Evolutionary conservation across 2,329 filamentous ascomycete species (phyloP).

Genomic region (Calonectria honghensis): DNA sequence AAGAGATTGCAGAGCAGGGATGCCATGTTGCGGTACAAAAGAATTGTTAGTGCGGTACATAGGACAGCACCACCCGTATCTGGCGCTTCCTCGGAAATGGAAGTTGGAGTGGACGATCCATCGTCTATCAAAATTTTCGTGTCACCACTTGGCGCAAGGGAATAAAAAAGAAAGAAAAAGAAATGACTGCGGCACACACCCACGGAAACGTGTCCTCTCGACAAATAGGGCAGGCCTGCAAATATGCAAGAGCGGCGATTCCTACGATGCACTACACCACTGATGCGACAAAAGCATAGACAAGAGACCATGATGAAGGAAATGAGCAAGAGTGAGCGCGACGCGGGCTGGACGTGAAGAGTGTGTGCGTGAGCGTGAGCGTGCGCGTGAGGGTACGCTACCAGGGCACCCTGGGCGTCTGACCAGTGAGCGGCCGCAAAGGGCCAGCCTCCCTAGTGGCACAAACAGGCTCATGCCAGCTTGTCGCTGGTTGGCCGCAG

Average conservation of each 20-base stretch:
- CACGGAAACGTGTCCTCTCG: conserved; percentile 47
- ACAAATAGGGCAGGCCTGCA: conserved; percentile 27
- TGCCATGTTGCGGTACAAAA: conserved; percentile 37
- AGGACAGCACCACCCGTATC: conserved; percentile 45
- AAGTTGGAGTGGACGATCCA: conserved; percentile 56
- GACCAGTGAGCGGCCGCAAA: conserved; percentile 60
- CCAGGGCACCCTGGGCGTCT: conserved; percentile 50
- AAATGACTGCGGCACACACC: conserved; percentile 40
- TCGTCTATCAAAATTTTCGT: conserved; percentile 57
- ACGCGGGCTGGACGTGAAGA: conserved; percentile 15
- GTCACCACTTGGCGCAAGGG: conserved; percentile 51
- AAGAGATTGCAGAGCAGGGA: conserved; percentile 38
- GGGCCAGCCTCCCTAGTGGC: conserved; percentile 55
- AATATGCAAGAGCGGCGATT: not conserved
- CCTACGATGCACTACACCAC: conserved; percentile 11
- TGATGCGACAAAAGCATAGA: conserved; percentile 28
- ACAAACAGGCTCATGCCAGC: conserved; percentile 48
- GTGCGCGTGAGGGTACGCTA: conserved; percentile 41
- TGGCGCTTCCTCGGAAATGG: conserved; percentile 54
- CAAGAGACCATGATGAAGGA: not conserved
- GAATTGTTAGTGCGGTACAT: conserved; percentile 66
- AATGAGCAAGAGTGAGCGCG: conserved; percentile 10
- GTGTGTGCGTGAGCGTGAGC: conserved; percentile 30
- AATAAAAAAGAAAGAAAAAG: not conserved
- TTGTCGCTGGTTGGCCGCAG: conserved; percentile 51